These are phyloP conservation scores for Lobosporangium transversale DNA, from an alignment of 192 early-diverging fungal species.

Conservation along the genomic window DNA sequence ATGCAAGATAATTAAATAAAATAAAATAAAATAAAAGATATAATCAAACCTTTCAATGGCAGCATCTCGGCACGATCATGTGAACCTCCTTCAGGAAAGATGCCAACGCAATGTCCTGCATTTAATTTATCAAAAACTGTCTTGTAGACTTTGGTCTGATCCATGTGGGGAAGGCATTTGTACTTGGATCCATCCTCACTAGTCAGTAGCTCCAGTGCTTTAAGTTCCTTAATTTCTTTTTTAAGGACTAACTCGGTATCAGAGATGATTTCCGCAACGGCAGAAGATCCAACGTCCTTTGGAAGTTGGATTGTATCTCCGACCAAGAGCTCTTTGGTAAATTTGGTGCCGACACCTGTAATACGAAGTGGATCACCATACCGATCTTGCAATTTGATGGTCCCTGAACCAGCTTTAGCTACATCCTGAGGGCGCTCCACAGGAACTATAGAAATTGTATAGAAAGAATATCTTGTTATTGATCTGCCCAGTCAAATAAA, in stretches of 20 bases:
- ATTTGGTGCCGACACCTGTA: constrained; percentile 73
- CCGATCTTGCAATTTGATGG: constrained; percentile 72
- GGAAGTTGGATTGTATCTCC: constrained; percentile 75
- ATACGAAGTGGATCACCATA: constrained; percentile 76
- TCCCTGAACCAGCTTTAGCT: constrained; percentile 76
- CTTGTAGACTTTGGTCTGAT: constrained; percentile 90
- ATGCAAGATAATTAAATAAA: background rate
- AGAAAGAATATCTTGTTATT: no score
- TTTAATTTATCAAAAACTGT: constrained; percentile 83
- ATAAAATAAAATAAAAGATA: background rate
- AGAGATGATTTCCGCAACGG: constrained; percentile 80
- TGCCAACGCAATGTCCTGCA: constrained; percentile 83
- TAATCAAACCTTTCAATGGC: constrained; percentile 86
- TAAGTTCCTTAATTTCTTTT: constrained; percentile 77
- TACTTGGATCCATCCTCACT: constrained; percentile 65
- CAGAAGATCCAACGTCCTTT: constrained; percentile 65
- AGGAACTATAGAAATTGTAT: constrained; percentile 81
- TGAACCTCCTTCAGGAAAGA: constrained; percentile 98
- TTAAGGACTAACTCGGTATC: constrained; percentile 85
- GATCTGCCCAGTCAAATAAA: background rate
- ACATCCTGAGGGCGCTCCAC: constrained; percentile 95
- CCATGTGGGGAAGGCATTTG: constrained; percentile 84
- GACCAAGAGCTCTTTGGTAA: constrained; percentile 71
- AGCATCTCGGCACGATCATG: constrained; percentile 97
- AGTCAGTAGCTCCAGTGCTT: constrained; percentile 72